Percentiles rank a stretch among this genome's conserved stretches.
These are phyloP conservation scores for Guadua angustifolia DNA, from an alignment of 176 grass and related monocot species.

Conservation along the genomic window DNA sequence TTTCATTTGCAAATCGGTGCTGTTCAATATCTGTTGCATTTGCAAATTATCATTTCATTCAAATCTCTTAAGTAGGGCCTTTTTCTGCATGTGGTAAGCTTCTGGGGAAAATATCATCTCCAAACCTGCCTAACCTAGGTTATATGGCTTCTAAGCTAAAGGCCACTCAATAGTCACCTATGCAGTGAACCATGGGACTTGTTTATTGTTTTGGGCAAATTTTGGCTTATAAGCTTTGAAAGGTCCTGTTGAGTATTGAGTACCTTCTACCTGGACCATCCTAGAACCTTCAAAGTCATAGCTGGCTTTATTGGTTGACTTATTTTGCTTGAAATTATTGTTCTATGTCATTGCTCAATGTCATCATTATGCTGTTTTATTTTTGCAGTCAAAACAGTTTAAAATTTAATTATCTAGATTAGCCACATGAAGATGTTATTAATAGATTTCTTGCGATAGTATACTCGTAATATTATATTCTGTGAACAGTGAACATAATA, in stretches of 20 bases:
- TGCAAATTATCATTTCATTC: conserved; percentile 7
- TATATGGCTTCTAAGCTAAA: conserved; percentile 1
- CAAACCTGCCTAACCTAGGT: not conserved
- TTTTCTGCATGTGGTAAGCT: not conserved
- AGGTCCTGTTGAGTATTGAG: not conserved
- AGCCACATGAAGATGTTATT: not conserved
- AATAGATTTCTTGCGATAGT: not conserved
- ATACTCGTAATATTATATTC: not conserved
- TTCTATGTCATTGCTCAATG: not conserved
- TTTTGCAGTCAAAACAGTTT: not conserved
- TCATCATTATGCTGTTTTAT: not conserved
- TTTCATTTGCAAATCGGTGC: not conserved
- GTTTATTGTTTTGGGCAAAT: not conserved
- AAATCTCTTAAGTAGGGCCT: not conserved
- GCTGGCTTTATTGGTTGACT: not conserved
- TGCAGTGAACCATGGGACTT: not conserved
- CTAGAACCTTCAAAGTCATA: conserved; percentile 10
- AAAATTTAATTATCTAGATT: not conserved
- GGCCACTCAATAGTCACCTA: not conserved
- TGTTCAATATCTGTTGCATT: not conserved
- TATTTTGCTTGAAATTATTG: conserved; percentile 27
- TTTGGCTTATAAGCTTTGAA: not conserved
- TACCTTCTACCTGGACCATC: not conserved
- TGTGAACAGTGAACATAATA: not conserved
- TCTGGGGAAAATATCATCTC: not conserved